Conservation (phyloP, 2,329 filamentous ascomycete species). For the Aspergillus persii region DNA sequence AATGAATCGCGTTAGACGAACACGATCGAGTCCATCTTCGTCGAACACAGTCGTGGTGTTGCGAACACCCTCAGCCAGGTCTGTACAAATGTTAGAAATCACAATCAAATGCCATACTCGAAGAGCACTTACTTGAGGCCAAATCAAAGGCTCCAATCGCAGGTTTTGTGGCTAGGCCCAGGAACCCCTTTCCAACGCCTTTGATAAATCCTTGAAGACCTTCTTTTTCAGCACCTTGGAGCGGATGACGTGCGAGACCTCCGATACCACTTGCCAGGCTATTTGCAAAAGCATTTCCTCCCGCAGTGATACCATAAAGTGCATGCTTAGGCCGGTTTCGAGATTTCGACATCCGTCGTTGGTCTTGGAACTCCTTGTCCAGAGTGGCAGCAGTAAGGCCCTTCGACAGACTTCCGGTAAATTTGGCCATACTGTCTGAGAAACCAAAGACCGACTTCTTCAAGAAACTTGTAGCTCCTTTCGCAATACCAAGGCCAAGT, state of each 20-base stretch:
- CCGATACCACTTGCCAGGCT: conserved; percentile 92
- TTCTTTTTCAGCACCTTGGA: conserved; percentile 95
- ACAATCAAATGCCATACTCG: neutral
- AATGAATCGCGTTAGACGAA: conserved; percentile 90
- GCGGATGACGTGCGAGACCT: conserved; percentile 85
- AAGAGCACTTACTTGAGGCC: conserved; percentile 65
- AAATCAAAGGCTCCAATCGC: conserved; percentile 96
- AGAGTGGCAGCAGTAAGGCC: conserved; percentile 91
- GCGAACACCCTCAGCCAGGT: conserved; percentile 93
- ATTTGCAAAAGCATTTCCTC: conserved; percentile 90
- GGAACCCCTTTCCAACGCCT: conserved; percentile 89
- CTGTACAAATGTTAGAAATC: conserved; percentile 24
- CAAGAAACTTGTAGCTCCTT: conserved; percentile 93
- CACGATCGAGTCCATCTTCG: conserved; percentile 86
- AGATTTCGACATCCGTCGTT: conserved; percentile 86
- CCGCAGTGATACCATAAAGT: conserved; percentile 90
- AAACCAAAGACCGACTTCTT: conserved; percentile 99
- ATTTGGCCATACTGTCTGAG: conserved; percentile 95
- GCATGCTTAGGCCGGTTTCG: conserved; percentile 96
- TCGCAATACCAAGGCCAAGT: conserved; percentile 90
- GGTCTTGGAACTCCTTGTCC: conserved; percentile 98
- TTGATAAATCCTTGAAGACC: conserved; percentile 94
- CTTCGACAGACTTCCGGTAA: conserved; percentile 96
- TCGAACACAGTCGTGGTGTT: conserved; percentile 99
- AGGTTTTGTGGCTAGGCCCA: conserved; percentile 94